Base-by-base conservation (phyloP, 164 flowering plant genomes). In the Berberis thunbergii region DNA sequence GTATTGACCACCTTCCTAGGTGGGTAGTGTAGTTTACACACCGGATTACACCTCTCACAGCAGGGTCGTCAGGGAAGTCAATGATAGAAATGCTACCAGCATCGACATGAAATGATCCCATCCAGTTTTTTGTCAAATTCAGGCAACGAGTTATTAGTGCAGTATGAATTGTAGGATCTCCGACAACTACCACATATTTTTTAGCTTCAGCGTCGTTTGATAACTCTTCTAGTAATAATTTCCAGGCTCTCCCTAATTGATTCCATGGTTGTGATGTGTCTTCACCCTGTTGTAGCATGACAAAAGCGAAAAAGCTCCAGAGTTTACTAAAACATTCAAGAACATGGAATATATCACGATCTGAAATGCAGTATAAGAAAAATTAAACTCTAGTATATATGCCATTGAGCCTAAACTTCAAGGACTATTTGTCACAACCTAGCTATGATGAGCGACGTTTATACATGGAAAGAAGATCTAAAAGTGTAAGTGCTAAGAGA, bases 1-100 rank as follows among this genome's bases (percentile, higher is more conserved):
- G 98, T 7, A 88, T 82, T 13, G 97, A 83, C 98, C 97, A 94
- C 78, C 96, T 84, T n/a, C 97, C 98, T 57, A 90, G 71, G 77
- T 94, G 98, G 0, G 96, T 95, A 26, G 98, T 94, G 76, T 94
- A 94, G 68, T 94, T 90, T 74, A 81, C 74, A 75, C 97, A 94
- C 56, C 91, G 70, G 69, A 90, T 60, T 39, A 84, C 76, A 6
- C 96, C 92, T 77, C 73, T 77, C 53, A 88, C 86, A 7, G 71
- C 38, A 3, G 92, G 82, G 6, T 93, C 96, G 70, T 90, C 95
- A 6, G 97, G 98, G 74, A 88, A 90, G 66, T 94, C 98, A 8
- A 90, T 66, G 39, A 90, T 86, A 60, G 82, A 83, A 61, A 88
- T 75, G 85, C 98, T 88, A 45, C 96, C 98, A 7, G 80, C 79